phyloP scores from a whole-genome alignment of 768 basidiomycete species.

The Dacryopinax primogenitus region DNA sequence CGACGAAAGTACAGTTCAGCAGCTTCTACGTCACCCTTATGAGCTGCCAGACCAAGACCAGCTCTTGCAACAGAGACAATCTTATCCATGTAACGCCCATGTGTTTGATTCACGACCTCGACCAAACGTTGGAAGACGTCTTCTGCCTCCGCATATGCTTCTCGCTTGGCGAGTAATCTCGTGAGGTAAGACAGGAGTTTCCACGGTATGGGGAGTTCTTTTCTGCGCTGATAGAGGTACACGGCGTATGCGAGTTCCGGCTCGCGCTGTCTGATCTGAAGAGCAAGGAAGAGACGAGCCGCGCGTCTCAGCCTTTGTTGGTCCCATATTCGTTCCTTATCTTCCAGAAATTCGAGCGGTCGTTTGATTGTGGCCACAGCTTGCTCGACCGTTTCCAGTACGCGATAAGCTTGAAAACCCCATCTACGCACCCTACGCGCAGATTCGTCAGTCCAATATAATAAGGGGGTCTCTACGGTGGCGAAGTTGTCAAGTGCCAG shows the following conservation, averaged over 20 bases:
- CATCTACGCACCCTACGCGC: neutral
- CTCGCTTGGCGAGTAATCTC: neutral
- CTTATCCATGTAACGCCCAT: neutral
- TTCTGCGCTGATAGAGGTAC: neutral
- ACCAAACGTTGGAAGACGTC: neutral
- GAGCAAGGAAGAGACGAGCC: neutral
- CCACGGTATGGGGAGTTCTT: neutral
- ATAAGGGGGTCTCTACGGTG: neutral
- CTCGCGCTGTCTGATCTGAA: neutral
- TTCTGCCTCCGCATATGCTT: neutral
- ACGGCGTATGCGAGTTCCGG: neutral
- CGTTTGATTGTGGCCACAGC: neutral
- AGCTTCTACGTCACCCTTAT: constrained; percentile 37
- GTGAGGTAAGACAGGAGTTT: neutral
- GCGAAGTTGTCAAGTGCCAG: neutral
- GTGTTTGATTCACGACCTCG: neutral
- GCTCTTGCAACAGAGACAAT: neutral
- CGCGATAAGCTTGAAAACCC: neutral
- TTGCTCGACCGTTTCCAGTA: neutral
- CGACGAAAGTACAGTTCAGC: constrained; percentile 35
- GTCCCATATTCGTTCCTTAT: neutral
- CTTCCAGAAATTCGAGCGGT: neutral
- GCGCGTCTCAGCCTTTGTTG: neutral
- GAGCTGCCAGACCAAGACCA: constrained; percentile 22
- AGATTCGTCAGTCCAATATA: neutral